phyloP scores from a whole-genome alignment of 108 stramenopile species.

The Cylindrotheca closterium region DNA sequence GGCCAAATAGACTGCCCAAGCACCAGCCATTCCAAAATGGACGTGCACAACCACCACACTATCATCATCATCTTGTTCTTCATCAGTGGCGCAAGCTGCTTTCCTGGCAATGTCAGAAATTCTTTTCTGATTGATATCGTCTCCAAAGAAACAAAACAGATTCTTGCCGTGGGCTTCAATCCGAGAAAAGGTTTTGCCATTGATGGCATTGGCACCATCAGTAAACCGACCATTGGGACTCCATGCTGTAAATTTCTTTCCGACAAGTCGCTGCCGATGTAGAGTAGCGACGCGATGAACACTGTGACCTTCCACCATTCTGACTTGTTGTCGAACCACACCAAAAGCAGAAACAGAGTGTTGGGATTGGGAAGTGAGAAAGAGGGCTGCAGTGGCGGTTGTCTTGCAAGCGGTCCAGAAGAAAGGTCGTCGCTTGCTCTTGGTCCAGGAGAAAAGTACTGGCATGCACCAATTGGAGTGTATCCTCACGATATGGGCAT shows the following conservation, averaged over 20 bases:
- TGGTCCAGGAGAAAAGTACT: no score
- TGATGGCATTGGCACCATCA: constrained; percentile 56
- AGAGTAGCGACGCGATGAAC: constrained; percentile 69
- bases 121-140: neutral
- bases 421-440: no score
- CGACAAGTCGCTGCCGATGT: constrained; percentile 53
- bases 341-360: no score
- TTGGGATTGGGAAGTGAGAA: no score
- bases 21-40: constrained; percentile 79
- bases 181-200: constrained; percentile 43
- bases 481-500: no score
- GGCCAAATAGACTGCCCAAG: constrained; percentile 51
- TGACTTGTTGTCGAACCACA: constrained; percentile 13
- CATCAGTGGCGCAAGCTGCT: no score
- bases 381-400: no score
- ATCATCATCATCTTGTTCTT: constrained; percentile 18
- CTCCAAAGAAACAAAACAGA: constrained; percentile 66
- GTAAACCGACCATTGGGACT: constrained; percentile 68
- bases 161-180: constrained; percentile 84
- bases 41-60: constrained; percentile 51
- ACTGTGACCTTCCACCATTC: constrained; percentile 70
- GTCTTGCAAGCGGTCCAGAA: no score
- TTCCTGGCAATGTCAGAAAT: neutral
- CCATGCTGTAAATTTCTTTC: constrained; percentile 49
- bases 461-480: no score